A percentile compares a stretch with the other conserved stretches of the same genome.
These are phyloP conservation scores for Verticillium klebahnii DNA, from an alignment of 2,329 filamentous ascomycete species.

Conservation along the genomic window DNA sequence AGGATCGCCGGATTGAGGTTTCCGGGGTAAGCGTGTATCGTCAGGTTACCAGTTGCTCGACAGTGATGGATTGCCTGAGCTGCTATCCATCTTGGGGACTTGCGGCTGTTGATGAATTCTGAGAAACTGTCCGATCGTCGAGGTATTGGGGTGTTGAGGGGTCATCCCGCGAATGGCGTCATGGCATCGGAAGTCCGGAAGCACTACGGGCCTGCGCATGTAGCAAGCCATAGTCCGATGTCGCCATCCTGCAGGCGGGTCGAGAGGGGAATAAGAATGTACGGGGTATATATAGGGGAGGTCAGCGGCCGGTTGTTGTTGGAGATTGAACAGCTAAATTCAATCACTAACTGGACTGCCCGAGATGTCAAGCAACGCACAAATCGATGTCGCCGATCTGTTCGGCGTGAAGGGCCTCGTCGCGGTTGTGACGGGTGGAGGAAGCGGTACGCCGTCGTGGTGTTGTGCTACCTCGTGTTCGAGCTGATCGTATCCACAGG, in stretches of 20 bases:
- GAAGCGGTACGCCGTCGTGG: not conserved
- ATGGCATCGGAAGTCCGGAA: not conserved
- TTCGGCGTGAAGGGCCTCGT: conserved; percentile 47
- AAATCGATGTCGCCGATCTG: conserved; percentile 21
- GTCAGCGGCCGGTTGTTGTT: too few species aligned
- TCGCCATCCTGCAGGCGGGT: conserved; percentile 7
- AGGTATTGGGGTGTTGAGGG: not conserved
- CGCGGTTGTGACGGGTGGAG: conserved; percentile 47
- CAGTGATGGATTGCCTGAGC: too few species aligned
- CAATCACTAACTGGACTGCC: conserved; percentile 16
- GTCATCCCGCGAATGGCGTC: not conserved
- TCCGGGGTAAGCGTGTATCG: too few species aligned
- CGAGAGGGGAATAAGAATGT: not conserved
- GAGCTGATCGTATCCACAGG: conserved; percentile 27
- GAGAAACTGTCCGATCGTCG: too few species aligned
- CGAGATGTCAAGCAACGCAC: conserved; percentile 8
- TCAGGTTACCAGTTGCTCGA: too few species aligned
- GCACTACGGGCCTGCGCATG: not conserved
- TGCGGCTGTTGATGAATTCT: too few species aligned
- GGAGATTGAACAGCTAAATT: too few species aligned
- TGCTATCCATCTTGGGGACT: too few species aligned
- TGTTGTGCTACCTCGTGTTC: not conserved
- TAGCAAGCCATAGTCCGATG: conserved; percentile 1
- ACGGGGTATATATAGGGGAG: too few species aligned
- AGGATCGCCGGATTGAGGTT: too few species aligned